Percentiles rank a stretch among this genome's conserved stretches.
Conservation (phyloP, 164 flowering plant species). For the Amborella trichopoda region DNA sequence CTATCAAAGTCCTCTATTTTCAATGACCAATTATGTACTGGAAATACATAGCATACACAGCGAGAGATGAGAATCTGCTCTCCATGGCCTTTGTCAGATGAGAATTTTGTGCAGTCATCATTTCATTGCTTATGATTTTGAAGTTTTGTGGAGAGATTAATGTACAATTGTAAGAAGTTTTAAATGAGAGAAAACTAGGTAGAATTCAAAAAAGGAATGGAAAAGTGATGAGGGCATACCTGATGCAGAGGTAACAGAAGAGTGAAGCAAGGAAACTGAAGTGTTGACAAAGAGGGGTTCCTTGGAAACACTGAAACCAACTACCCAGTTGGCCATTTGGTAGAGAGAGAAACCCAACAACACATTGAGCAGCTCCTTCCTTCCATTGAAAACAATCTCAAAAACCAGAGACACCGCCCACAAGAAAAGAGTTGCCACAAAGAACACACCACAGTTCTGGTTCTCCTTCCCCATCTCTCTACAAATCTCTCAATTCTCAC, state of each 20-base stretch:
- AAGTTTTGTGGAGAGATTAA: too few relatives aligned
- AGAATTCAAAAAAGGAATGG: neutral
- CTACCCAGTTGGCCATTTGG: constrained; percentile 65
- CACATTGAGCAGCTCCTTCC: constrained; percentile 41
- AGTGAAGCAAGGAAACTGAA: constrained; percentile 76
- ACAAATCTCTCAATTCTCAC: constrained; percentile 4
- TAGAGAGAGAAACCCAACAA: constrained; percentile 51
- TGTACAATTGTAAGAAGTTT: too few relatives aligned
- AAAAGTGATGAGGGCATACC: constrained; percentile 24
- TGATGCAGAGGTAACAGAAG: constrained; percentile 58
- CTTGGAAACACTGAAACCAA: constrained; percentile 36
- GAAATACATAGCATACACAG: too few relatives aligned
- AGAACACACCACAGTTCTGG: constrained; percentile 40
- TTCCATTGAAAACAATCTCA: constrained; percentile 51
- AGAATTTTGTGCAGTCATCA: too few relatives aligned
- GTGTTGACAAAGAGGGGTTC: constrained; percentile 90
- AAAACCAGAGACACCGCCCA: constrained; percentile 72
- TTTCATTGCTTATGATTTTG: too few relatives aligned
- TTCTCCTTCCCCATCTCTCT: constrained; percentile 10
- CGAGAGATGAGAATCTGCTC: too few relatives aligned
- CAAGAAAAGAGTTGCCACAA: constrained; percentile 63
- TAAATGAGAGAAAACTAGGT: neutral
- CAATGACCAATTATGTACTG: too few relatives aligned
- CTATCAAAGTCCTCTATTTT: too few relatives aligned
- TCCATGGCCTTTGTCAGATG: too few relatives aligned